Conservation (phyloP, 306 rosid genomes). For the Lotus japonicus region DNA sequence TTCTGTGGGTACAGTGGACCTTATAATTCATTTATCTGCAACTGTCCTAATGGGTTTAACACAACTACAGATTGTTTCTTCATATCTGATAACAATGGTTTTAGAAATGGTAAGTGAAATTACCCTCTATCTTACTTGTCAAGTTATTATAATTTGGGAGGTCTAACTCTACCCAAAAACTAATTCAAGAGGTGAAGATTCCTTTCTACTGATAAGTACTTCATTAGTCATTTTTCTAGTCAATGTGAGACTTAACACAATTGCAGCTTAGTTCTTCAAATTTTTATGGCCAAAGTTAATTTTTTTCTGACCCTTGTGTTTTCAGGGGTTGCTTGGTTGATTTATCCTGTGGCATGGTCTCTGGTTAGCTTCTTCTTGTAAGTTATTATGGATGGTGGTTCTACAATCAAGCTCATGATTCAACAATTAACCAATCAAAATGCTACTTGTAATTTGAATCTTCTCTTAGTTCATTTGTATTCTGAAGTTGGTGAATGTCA, state of each 20-base stretch:
- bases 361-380: constrained; percentile 21
- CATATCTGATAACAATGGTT: constrained; percentile 34
- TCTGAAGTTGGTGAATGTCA: constrained; percentile 3
- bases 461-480: neutral
- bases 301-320: constrained; percentile 10
- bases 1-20: constrained; percentile 49
- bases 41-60: constrained; percentile 73
- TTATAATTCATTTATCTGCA: constrained; percentile 55
- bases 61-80: constrained; percentile 61
- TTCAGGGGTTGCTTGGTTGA: constrained; percentile 46
- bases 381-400: constrained; percentile 12
- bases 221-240: too few relatives aligned
- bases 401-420: neutral
- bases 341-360: constrained; percentile 29
- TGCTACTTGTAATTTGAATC: constrained; percentile 15
- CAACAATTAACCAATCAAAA: constrained; percentile 1
- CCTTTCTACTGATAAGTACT: too few relatives aligned
- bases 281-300: neutral
- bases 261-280: neutral
- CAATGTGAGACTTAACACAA: too few relatives aligned
- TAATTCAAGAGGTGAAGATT: too few relatives aligned
- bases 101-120: constrained; percentile 41
- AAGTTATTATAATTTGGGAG: too few relatives aligned
- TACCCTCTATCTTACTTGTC: neutral
- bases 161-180: too few relatives aligned